Base-by-base conservation (phyloP, 208 protist species). In the Trypanosoma conorhini region DNA sequence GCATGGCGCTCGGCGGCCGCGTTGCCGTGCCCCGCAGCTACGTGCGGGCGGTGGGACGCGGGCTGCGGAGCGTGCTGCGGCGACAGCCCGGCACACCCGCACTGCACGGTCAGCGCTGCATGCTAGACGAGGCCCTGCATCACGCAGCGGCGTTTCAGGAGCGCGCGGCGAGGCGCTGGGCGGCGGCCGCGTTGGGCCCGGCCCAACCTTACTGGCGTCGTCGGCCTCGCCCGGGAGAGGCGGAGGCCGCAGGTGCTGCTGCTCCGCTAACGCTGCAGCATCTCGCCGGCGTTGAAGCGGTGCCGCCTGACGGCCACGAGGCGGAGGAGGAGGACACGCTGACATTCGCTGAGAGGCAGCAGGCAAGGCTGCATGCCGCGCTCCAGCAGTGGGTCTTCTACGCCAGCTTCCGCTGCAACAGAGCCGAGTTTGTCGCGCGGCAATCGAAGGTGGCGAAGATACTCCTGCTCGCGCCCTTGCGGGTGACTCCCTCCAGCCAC, bases 301-400 rank as follows among this genome's bases (percentile, higher is more conserved):
- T 38, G 33, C 33, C 33, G 33, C 33, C 33, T 56, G 35, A 24
- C 19, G 51, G 4, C 3, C 5, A 61, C 7, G 70, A 38, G 8
- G n/a, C n/a, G n/a, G 51, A 76, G 60, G 31, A 71, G 56, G 26
- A 67, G 21, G 24, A 30, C 51, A 30, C 38, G 35, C 21, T 35
- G 9, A 63, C 65, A 3, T 62, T 70, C 28, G 26, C 42, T 57
- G 71, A 72, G 57, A 60, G 50, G 61, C 71, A 77, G 17, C 66
- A 73, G 33, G 65, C 65, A 35, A 52, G 56, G 33, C 19, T 72
- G 31, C 71, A 81, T 48, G 61, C 62, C n/a, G 64, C 69, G 24
- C 48, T 77, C 28, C 71, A 70, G 54, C 77, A 81, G 56, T 77
- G 66, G 71, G 55, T 77, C 30, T 38, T 64, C 13, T 73, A 67